Conservation (phyloP, 2,329 filamentous ascomycete genomes). For the Aspergillus versicolor region DNA sequence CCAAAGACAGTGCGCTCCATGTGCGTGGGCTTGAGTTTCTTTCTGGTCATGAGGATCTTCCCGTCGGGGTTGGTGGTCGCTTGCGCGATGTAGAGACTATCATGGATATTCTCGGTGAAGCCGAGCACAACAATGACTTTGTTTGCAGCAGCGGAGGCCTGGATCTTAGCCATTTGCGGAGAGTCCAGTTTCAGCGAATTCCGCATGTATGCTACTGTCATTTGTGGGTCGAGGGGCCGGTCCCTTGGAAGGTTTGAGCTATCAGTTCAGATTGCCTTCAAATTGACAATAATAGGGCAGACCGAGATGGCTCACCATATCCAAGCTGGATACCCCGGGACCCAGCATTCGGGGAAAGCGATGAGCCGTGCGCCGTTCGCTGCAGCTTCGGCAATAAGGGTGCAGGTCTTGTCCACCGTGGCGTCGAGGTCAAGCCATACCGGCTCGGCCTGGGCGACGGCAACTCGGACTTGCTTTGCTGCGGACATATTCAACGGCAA, state of each 20-base stretch:
- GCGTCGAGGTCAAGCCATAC: conserved; percentile 59
- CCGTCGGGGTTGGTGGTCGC: conserved; percentile 46
- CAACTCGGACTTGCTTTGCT: conserved; percentile 7
- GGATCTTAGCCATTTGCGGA: conserved; percentile 40
- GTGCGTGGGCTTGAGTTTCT: conserved; percentile 56
- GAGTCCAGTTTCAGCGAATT: conserved; percentile 33
- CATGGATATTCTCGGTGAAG: conserved; percentile 42
- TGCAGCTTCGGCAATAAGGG: conserved; percentile 57
- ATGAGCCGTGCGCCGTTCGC: conserved; percentile 55
- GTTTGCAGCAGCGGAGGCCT: conserved; percentile 32
- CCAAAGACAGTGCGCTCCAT: conserved; percentile 55
- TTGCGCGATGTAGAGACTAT: conserved; percentile 49
- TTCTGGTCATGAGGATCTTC: conserved; percentile 40
- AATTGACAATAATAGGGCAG: too few species aligned
- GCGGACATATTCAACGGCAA: background rate
- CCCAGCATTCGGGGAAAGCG: conserved; percentile 56
- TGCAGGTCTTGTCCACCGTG: conserved; percentile 57
- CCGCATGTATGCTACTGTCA: conserved; percentile 32
- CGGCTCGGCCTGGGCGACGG: conserved; percentile 54
- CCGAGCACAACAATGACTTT: conserved; percentile 47
- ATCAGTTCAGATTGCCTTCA: too few species aligned
- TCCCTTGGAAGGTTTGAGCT: conserved; percentile 23
- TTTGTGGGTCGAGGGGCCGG: conserved; percentile 30
- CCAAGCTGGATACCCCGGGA: conserved; percentile 56
- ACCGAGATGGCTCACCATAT: conserved; percentile 33